A percentile compares a stretch with the other conserved stretches of the same genome.
These are phyloP conservation scores for Coffea humblotiana DNA, from an alignment of 305 asterid species.

Conservation along the genomic window DNA sequence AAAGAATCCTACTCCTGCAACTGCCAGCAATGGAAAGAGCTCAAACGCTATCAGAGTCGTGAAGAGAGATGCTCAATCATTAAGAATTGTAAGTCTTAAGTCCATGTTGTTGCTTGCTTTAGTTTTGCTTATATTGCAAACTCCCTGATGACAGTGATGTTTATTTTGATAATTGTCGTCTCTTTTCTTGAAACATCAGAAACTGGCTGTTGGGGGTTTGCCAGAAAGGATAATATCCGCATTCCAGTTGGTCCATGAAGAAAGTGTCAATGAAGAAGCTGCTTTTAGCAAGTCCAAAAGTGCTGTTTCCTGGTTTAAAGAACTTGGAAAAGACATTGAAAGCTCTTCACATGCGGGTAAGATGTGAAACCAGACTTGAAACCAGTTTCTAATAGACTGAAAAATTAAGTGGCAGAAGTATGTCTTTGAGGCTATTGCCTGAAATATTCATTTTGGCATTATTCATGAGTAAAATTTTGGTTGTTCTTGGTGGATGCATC, in stretches of 20 bases:
- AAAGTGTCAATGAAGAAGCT: slow-evolving; percentile 62
- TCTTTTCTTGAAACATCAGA: slow-evolving; percentile 44
- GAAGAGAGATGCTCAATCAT: slow-evolving; percentile 76
- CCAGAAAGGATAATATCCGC: slow-evolving; percentile 86
- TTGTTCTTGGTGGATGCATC: neutral
- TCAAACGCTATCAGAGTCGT: slow-evolving; percentile 78
- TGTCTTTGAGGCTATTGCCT: neutral
- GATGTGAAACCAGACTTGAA: slow-evolving; percentile 5
- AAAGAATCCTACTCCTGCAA: slow-evolving; percentile 46
- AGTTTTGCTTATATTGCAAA: slow-evolving; percentile 15
- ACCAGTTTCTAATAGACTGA: slow-evolving; percentile 3
- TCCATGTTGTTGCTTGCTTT: slow-evolving; percentile 13
- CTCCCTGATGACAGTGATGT: slow-evolving; percentile 14
- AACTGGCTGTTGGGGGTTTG: slow-evolving; percentile 84
- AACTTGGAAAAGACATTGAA: slow-evolving; percentile 63
- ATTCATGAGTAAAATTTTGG: neutral
- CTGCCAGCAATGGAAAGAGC: slow-evolving; percentile 45
- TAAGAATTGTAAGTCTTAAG: slow-evolving; percentile 70
- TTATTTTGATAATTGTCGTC: slow-evolving; percentile 15
- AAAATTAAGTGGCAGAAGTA: neutral
- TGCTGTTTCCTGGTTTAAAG: slow-evolving; percentile 58
- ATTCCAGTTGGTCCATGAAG: slow-evolving; percentile 73
- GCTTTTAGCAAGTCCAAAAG: slow-evolving; percentile 55
- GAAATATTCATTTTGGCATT: neutral
- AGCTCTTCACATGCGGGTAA: slow-evolving; percentile 69